These are phyloP conservation scores for Sugiyamaella americana DNA, from an alignment of 805 yeast species.

Conservation along the genomic window DNA sequence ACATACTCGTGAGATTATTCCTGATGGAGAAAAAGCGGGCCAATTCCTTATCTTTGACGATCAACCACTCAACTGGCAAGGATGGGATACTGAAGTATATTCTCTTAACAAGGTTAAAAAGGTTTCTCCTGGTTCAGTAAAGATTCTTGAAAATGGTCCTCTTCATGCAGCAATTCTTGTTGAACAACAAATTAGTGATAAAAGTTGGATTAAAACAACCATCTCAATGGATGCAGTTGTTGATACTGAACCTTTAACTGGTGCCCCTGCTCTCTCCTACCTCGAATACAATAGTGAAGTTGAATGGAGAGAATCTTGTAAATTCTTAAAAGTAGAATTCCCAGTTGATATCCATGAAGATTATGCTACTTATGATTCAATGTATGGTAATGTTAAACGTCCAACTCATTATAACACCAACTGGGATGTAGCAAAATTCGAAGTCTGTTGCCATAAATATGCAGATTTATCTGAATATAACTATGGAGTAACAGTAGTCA, in stretches of 20 bases:
- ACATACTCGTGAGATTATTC: conserved; percentile 58
- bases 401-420: conserved; percentile 92
- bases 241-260: conserved; percentile 19
- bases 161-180: conserved; percentile 59
- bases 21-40: conserved; percentile 69
- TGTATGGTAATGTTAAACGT: conserved; percentile 82
- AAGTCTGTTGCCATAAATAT: conserved; percentile 88
- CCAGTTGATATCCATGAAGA: conserved; percentile 79
- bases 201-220: conserved; percentile 55
- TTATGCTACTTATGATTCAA: conserved; percentile 83
- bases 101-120: conserved; percentile 66
- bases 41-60: conserved; percentile 80
- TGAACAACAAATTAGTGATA: conserved; percentile 49
- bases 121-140: conserved; percentile 34
- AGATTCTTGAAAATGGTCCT: conserved; percentile 46
- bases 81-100: conserved; percentile 96
- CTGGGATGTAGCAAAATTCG: conserved; percentile 96
- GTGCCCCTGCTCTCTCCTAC: conserved; percentile 22
- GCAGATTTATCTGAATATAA: conserved; percentile 81
- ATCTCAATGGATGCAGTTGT: conserved; percentile 60
- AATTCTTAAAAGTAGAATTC: conserved; percentile 89
- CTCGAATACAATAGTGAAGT: conserved; percentile 53
- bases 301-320: conserved; percentile 80
- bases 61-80: conserved; percentile 85
- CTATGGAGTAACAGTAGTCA: conserved; percentile 81